Evolutionary conservation across 495 filamentous ascomycete genomes (phyloP).

Genomic region (Neurospora tetrasperma): DNA sequence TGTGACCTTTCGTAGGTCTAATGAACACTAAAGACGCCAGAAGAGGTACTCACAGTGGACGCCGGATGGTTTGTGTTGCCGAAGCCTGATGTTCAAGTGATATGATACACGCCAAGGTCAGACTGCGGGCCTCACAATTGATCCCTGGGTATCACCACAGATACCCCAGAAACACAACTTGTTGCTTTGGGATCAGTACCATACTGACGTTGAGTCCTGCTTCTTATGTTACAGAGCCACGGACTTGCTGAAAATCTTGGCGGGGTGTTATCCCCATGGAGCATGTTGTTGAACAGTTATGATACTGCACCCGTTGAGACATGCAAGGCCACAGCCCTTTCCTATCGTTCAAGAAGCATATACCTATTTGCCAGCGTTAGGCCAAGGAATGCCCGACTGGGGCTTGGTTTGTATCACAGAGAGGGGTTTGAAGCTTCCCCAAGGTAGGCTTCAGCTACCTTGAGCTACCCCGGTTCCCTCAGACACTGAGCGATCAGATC

Average conservation of each 20-base stretch:
- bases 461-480: neutral
- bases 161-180: neutral
- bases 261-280: neutral
- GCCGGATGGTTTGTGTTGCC: neutral
- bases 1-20: neutral
- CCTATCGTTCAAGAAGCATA: neutral
- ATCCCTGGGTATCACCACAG: neutral
- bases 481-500: neutral
- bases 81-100: neutral
- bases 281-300: neutral
- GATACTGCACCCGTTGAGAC: neutral
- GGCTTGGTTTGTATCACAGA: neutral
- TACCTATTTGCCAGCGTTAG: neutral
- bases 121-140: neutral
- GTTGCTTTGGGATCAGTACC: neutral
- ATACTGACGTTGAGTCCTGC: neutral
- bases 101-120: neutral
- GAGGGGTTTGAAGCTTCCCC: neutral
- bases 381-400: neutral
- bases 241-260: neutral
- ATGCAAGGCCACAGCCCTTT: neutral
- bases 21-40: neutral
- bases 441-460: neutral
- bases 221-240: neutral
- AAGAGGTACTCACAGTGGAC: neutral